Conservation (phyloP, 352 stramenopile genomes). For the Phytopythium mirpurense region DNA sequence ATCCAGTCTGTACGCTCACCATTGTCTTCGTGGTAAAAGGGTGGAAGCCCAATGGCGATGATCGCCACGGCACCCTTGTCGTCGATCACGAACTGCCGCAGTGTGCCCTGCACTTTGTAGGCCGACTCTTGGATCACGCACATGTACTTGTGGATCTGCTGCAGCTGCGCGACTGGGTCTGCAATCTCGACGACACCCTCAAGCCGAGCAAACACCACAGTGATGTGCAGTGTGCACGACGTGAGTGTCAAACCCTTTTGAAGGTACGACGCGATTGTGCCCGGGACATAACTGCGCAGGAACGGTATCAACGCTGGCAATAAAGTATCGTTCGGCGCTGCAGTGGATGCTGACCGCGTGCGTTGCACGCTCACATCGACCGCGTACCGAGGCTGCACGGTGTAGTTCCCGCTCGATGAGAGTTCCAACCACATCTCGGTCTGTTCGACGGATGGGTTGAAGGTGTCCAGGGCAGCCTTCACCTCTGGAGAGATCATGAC, state of each 20-base stretch:
- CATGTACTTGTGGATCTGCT: slow-evolving; percentile 52
- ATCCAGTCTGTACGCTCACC: slow-evolving; percentile 13
- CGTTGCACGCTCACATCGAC: slow-evolving; percentile 10
- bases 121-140: slow-evolving; percentile 69
- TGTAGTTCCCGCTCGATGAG: slow-evolving; percentile 40
- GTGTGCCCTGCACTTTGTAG: slow-evolving; percentile 73
- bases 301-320: slow-evolving; percentile 48
- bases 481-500: slow-evolving; percentile 66
- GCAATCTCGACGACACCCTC: slow-evolving; percentile 46
- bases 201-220: slow-evolving; percentile 66
- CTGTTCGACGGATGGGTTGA: slow-evolving; percentile 16
- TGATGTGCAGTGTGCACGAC: slow-evolving; percentile 64
- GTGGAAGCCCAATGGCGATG: slow-evolving; percentile 65
- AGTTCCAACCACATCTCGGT: slow-evolving; percentile 17
- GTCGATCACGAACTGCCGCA: slow-evolving; percentile 85
- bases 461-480: slow-evolving; percentile 25
- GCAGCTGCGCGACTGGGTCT: slow-evolving; percentile 31
- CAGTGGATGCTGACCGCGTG: not conserved
- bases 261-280: slow-evolving; percentile 61
- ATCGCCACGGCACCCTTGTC: slow-evolving; percentile 83
- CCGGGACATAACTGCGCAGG: slow-evolving; percentile 58
- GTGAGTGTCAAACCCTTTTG: slow-evolving; percentile 61
- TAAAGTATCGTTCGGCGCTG: not conserved
- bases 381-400: slow-evolving; percentile 22
- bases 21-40: slow-evolving; percentile 87